Conservation (phyloP, 2,329 filamentous ascomycete species). For the Lachnellula arida region DNA sequence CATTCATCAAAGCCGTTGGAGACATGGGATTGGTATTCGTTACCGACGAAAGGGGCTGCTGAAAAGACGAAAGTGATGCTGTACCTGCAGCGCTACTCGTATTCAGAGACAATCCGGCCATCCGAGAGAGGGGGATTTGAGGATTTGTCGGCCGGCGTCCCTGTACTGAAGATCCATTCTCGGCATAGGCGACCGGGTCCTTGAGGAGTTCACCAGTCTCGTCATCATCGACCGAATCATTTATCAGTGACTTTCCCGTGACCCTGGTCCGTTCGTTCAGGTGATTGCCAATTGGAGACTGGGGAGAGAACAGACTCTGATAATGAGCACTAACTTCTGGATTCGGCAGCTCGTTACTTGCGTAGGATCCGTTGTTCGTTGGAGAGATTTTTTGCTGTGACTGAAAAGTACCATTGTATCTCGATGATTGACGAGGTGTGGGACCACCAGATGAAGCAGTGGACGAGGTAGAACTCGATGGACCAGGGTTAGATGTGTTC, state of each 20-base stretch:
- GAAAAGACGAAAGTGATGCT: conserved; percentile 22
- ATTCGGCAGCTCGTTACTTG: conserved; percentile 55
- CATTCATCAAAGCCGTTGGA: conserved; percentile 47
- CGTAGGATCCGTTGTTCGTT: conserved; percentile 50
- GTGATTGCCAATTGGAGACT: conserved; percentile 68
- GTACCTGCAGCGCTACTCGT: conserved; percentile 49
- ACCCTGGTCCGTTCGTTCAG: conserved; percentile 56
- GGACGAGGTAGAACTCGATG: conserved; percentile 37
- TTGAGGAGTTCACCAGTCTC: conserved; percentile 69
- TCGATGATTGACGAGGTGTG: conserved; percentile 31
- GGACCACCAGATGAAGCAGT: conserved; percentile 35
- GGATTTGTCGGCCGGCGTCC: conserved; percentile 67
- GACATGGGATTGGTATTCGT: conserved; percentile 45
- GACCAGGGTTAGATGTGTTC: conserved; percentile 38
- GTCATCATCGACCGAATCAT: conserved; percentile 63
- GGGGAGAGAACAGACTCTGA: conserved; percentile 65
- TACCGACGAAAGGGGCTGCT: conserved; percentile 29
- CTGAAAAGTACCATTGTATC: conserved; percentile 60
- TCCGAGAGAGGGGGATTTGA: conserved; percentile 63
- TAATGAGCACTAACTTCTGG: conserved; percentile 50
- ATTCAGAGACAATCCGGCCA: conserved; percentile 67
- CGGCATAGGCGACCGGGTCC: conserved; percentile 67
- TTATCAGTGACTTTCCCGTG: conserved; percentile 68
- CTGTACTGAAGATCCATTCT: conserved; percentile 53
- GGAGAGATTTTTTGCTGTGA: conserved; percentile 40